phyloP scores from a whole-genome alignment of 768 basidiomycete genomes.

The Phanerodontia chrysosporium region DNA sequence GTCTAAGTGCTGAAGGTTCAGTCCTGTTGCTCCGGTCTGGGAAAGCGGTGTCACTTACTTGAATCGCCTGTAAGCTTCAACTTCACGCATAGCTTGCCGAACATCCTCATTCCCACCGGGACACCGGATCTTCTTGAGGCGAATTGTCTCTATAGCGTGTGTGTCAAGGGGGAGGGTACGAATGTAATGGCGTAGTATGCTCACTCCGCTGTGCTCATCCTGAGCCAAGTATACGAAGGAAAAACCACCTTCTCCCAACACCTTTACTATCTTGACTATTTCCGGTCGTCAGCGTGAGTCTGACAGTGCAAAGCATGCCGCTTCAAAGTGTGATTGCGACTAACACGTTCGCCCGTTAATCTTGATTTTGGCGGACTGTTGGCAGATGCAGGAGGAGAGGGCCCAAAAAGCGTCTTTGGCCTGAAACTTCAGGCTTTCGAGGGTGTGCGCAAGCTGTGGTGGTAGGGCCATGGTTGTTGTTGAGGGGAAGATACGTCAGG shows the following conservation, averaged over 20 bases:
- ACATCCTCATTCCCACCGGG: constrained; percentile 86
- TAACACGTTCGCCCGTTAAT: constrained; percentile 93
- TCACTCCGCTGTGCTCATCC: constrained; percentile 79
- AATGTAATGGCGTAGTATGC: constrained; percentile 22
- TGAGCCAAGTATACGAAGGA: constrained; percentile 88
- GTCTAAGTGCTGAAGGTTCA: constrained; percentile 40
- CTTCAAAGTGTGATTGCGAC: constrained; percentile 25
- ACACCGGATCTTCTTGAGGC: constrained; percentile 95
- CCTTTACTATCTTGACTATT: constrained; percentile 81
- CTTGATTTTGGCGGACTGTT: constrained; percentile 83
- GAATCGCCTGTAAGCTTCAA: constrained; percentile 93
- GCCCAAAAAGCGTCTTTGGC: constrained; percentile 82
- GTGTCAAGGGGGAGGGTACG: background rate
- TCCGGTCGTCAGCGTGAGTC: background rate
- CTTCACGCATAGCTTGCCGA: constrained; percentile 83
- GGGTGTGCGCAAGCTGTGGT: constrained; percentile 22
- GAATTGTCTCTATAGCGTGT: constrained; percentile 66
- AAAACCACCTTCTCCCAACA: constrained; percentile 95
- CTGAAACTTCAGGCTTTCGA: constrained; percentile 35
- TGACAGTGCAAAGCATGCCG: background rate
- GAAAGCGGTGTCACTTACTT: constrained; percentile 48
- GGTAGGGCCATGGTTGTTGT: constrained; percentile 18
- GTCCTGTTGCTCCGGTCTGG: background rate
- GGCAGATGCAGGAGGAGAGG: constrained; percentile 75
- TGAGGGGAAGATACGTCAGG: background rate